Conservation (phyloP, 495 filamentous ascomycete species). For the Physcia stellaris region DNA sequence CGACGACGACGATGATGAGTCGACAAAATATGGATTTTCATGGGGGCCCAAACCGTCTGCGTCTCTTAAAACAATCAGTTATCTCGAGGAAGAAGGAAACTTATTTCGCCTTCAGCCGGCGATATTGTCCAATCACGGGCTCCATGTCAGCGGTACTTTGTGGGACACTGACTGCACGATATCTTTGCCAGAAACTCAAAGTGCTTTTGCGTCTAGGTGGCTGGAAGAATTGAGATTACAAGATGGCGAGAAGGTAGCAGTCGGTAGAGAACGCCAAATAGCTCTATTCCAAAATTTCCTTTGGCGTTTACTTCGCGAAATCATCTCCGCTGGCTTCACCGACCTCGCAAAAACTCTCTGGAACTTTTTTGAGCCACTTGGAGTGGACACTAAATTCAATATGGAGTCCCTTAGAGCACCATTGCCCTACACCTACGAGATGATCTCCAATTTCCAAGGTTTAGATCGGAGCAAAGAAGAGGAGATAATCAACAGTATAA, state of each 20-base stretch:
- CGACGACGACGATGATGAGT: not conserved
- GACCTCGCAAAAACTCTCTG: conserved; percentile 4
- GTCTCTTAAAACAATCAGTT: not conserved
- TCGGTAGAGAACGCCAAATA: not conserved
- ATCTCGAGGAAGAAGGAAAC: conserved; percentile 1
- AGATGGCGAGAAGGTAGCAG: not conserved
- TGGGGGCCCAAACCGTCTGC: conserved; percentile 5
- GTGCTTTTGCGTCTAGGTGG: not conserved
- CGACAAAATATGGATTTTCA: conserved; percentile 3
- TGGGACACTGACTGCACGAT: conserved; percentile 2
- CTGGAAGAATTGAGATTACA: not conserved
- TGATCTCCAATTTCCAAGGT: not conserved
- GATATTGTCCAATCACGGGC: conserved; percentile 1
- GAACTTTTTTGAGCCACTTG: conserved; percentile 3
- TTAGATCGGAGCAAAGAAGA: not conserved
- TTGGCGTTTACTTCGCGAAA: conserved; percentile 1
- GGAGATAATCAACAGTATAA: not conserved
- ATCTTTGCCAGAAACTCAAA: not conserved
- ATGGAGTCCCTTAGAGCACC: not conserved
- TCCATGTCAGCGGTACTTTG: conserved; percentile 1
- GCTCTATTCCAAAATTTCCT: conserved; percentile 1
- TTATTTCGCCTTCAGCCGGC: conserved; percentile 4
- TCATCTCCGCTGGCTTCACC: not conserved
- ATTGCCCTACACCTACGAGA: conserved; percentile 1
- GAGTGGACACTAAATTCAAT: not conserved